Base-by-base conservation (phyloP, 2,329 filamentous ascomycete species). In the Didymella sp. region DNA sequence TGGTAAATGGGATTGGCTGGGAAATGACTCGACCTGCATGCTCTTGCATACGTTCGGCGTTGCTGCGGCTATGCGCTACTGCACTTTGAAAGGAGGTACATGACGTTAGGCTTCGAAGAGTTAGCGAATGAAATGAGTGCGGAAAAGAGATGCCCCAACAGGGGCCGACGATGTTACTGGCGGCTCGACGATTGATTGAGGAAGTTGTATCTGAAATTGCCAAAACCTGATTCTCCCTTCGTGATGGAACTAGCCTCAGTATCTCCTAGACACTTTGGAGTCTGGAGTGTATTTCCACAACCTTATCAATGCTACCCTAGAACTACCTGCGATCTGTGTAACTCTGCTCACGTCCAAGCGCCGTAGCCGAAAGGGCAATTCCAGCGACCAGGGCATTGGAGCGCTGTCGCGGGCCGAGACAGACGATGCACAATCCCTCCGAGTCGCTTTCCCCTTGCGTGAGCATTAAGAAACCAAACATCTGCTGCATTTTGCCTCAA, bases 41-140 rank as follows among this genome's bases (percentile, higher is more conserved):
- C 47, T 51, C 42, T 56, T 56, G 51, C 51, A 56, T 56, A 48
- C 49, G 27, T 45, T 50, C 59, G 59, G 58, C 59, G 61, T 56
- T 65, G 52, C 5, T 60, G 57, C 50, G 59, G 45, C 51, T 58
- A 44, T 57, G 44, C 54, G 48, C 54, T 57, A 57, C 54, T 57
- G 60, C 60, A 63, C 58, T 58, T 58, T 47, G 47, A 68, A 64
- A 67, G 67, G 60, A 64, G 66, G 63, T 62, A 68, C 63, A 69
- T 63, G 60, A 66, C 61, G 61, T 63, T 63, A 51, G 25, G 43
- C 33, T 42, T 25, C 19, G 48, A 44, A 43, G 24, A 37, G 43
- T 55, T 49, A 57, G 54, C 30, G 33, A 48, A 24, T 43, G 11
- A 11, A 11, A 68, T 60, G 67, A 64, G 64, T 65, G 63, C 61